These are phyloP conservation scores for Trypanosoma melophagium DNA, from an alignment of 208 protist species.

Conservation along the genomic window DNA sequence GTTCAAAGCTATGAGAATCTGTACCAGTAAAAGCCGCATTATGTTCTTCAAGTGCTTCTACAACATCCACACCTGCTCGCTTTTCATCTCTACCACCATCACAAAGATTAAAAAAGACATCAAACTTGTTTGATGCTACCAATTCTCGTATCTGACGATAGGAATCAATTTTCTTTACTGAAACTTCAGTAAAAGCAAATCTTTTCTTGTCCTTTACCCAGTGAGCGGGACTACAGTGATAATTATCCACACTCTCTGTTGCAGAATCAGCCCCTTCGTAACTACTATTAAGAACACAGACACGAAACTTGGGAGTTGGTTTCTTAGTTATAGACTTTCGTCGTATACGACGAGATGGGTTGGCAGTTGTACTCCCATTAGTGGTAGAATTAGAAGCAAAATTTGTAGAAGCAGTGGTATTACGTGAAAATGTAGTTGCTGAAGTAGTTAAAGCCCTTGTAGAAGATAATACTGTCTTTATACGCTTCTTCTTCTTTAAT, in stretches of 20 bases:
- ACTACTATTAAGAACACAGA: conserved; percentile 86
- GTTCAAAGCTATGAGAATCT: conserved; percentile 84
- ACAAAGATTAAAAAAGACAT: conserved; percentile 90
- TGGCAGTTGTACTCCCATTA: not conserved
- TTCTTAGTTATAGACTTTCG: conserved; percentile 5
- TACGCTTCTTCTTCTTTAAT: conserved; percentile 2
- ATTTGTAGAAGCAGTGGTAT: not conserved
- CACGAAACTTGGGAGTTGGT: conserved; percentile 24
- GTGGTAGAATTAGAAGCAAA: not conserved
- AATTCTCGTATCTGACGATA: conserved; percentile 74
- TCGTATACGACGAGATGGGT: not conserved
- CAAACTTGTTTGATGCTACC: conserved; percentile 79
- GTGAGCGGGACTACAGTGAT: conserved; percentile 76
- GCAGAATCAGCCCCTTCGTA: conserved; percentile 77
- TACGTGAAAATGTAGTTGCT: not conserved
- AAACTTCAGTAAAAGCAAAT: conserved; percentile 72
- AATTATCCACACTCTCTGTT: conserved; percentile 78
- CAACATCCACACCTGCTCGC: conserved; percentile 79
- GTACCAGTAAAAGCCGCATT: conserved; percentile 89
- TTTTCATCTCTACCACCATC: conserved; percentile 85
- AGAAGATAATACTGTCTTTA: not conserved
- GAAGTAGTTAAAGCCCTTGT: not conserved
- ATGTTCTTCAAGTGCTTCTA: conserved; percentile 81
- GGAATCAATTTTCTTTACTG: conserved; percentile 71
- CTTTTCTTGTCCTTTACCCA: conserved; percentile 69